Percentiles rank a stretch among this genome's conserved stretches.
Evolutionary conservation across 352 stramenopile genomes (phyloP).

Genomic region (Thalassiosira hispida): DNA sequence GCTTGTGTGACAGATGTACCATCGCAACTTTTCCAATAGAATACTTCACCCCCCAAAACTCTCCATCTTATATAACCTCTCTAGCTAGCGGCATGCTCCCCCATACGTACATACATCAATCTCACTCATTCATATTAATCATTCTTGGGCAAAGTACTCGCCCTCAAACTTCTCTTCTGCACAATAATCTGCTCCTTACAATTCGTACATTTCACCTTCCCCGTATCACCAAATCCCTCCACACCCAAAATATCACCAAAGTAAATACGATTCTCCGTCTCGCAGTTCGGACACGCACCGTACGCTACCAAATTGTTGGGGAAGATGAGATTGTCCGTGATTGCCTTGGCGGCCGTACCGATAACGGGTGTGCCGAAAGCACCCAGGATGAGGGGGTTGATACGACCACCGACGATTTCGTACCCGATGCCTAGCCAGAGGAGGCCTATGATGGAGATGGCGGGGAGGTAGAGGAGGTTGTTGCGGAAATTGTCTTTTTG

Average conservation of each 20-base stretch:
- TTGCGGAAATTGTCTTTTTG: constrained; percentile 78
- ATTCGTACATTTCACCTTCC: constrained; percentile 75
- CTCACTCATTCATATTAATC: constrained; percentile 3
- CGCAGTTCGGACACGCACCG: constrained; percentile 85
- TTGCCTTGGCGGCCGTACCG: constrained; percentile 47
- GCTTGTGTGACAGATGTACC: too few species aligned
- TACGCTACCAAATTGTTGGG: constrained; percentile 77
- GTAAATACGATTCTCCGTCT: constrained; percentile 83
- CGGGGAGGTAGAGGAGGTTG: constrained; percentile 80
- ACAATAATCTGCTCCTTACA: constrained; percentile 80
- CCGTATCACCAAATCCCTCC: constrained; percentile 75
- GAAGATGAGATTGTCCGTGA: constrained; percentile 77
- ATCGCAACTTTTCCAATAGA: too few species aligned
- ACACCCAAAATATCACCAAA: constrained; percentile 87
- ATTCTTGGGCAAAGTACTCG: constrained; percentile 71
- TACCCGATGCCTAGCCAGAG: constrained; percentile 77
- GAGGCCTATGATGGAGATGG: constrained; percentile 55
- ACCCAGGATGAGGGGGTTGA: constrained; percentile 84
- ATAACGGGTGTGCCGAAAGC: constrained; percentile 71
- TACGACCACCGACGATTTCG: constrained; percentile 61
- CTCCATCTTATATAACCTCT: too few species aligned
- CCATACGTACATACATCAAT: neutral
- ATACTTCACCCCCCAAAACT: too few species aligned
- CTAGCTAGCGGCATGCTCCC: too few species aligned
- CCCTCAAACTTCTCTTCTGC: constrained; percentile 71